Evolutionary conservation across 2,329 filamentous ascomycete species (phyloP).

Genomic region (Colletotrichum theobromicola): DNA sequence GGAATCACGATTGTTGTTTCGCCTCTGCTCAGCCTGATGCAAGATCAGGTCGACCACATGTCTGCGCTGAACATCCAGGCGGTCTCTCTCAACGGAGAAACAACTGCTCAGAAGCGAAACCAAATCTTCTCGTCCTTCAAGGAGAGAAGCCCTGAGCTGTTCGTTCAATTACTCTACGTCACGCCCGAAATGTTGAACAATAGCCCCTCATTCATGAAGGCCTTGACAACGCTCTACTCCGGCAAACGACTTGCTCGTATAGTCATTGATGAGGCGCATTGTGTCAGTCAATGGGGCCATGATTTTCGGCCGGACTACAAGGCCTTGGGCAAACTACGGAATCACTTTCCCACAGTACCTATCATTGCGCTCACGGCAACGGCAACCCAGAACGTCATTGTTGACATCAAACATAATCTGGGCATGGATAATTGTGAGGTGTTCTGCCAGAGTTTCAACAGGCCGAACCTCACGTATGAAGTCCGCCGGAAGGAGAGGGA

Average conservation of each 20-base stretch:
- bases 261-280: constrained; percentile 99
- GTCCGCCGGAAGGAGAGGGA: constrained; percentile 67
- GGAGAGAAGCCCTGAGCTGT: constrained; percentile 71
- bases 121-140: constrained; percentile 70
- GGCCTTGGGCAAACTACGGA: constrained; percentile 75
- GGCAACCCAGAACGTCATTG: constrained; percentile 89
- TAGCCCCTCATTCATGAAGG: constrained; percentile 70
- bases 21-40: constrained; percentile 92
- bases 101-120: constrained; percentile 64
- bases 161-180: constrained; percentile 88
- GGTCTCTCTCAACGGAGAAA: constrained; percentile 81
- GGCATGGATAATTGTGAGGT: constrained; percentile 78
- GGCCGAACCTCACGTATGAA: constrained; percentile 92
- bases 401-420: constrained; percentile 92
- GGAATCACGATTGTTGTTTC: constrained; percentile 96
- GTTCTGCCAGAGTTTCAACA: constrained; percentile 94
- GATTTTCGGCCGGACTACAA: constrained; percentile 98
- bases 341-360: constrained; percentile 78
- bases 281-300: constrained; percentile 98
- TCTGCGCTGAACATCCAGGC: constrained; percentile 78
- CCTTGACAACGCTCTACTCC: constrained; percentile 71
- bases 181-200: constrained; percentile 97
- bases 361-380: constrained; percentile 96
- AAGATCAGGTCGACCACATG: constrained; percentile 91
- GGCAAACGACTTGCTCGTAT: constrained; percentile 81